phyloP scores from a whole-genome alignment of 139 green algal species.

The Chlamydomonas sphaeroides region DNA sequence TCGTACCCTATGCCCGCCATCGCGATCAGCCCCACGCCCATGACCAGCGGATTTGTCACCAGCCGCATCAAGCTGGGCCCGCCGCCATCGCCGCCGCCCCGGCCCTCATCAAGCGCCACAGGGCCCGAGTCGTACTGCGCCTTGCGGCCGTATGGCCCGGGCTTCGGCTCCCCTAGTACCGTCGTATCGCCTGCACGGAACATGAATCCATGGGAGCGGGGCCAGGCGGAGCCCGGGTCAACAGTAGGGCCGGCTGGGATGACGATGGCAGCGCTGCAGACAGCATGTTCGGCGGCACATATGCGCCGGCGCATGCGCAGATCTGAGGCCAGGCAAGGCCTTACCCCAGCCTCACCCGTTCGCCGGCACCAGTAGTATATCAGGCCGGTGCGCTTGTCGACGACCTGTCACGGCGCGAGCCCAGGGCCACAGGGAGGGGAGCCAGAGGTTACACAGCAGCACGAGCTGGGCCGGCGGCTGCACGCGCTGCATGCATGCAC shows the following conservation, averaged over 20 bases:
- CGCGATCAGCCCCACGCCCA: conserved; percentile 14
- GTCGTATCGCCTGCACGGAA: conserved; percentile 18
- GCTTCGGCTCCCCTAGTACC: conserved; percentile 32
- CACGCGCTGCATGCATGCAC: too few relatives aligned
- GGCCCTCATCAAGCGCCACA: not conserved
- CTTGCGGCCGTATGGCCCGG: conserved; percentile 33
- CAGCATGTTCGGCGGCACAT: not conserved
- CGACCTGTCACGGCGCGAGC: not conserved
- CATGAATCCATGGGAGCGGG: too few relatives aligned
- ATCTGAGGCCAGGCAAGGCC: not conserved
- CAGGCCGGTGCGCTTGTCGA: conserved; percentile 36
- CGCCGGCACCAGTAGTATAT: conserved; percentile 39
- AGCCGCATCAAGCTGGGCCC: conserved; percentile 34
- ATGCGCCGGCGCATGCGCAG: not conserved
- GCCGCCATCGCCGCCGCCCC: not conserved
- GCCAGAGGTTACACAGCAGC: not conserved
- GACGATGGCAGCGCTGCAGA: not conserved
- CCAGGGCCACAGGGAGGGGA: not conserved
- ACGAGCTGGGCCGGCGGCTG: too few relatives aligned
- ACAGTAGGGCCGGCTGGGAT: too few relatives aligned
- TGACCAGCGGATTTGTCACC: conserved; percentile 23
- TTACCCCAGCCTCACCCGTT: conserved; percentile 16
- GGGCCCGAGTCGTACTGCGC: conserved; percentile 3
- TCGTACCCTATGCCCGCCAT: conserved; percentile 22
- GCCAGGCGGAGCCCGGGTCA: too few relatives aligned